These are phyloP conservation scores for Wickerhamomyces sp. DNA, from an alignment of 1,139 yeast genomes.

Conservation along the genomic window DNA sequence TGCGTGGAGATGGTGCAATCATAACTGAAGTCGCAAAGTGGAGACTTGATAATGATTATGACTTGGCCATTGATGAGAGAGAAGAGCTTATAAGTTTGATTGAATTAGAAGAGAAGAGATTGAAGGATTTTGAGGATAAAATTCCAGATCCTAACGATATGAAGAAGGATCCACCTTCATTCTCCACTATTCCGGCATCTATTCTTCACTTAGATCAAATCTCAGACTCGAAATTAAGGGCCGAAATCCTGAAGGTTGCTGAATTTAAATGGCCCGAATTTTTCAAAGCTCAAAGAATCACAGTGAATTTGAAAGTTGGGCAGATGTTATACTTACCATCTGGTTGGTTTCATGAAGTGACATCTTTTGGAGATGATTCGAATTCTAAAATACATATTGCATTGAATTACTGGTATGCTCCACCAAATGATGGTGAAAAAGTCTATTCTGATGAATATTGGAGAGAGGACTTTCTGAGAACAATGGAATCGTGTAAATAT, in stretches of 20 bases:
- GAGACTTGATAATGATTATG: constrained; percentile 18
- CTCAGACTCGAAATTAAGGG: constrained; percentile 24
- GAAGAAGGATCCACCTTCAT: constrained; percentile 60
- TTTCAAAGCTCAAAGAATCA: constrained; percentile 34
- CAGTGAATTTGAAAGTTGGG: constrained; percentile 53
- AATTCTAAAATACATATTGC: constrained; percentile 49
- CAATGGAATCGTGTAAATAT: constrained; percentile 26
- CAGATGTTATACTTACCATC: constrained; percentile 68
- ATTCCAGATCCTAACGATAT: constrained; percentile 16
- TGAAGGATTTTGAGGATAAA: constrained; percentile 20
- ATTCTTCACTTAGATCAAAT: constrained; percentile 56
- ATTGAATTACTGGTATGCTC: constrained; percentile 69
- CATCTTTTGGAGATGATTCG: constrained; percentile 45
- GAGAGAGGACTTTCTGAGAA: constrained; percentile 43
- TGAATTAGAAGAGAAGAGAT: constrained; percentile 20
- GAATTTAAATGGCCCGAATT: constrained; percentile 43
- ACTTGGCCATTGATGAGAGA: constrained; percentile 13
- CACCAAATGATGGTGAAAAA: constrained; percentile 39
- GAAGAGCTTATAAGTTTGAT: constrained; percentile 17
- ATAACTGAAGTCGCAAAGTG: constrained; percentile 38
- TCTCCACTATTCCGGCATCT: constrained; percentile 58
- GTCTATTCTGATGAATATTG: constrained; percentile 49
- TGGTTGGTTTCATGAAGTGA: constrained; percentile 82
- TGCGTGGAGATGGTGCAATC: constrained; percentile 62
- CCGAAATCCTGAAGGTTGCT: constrained; percentile 31